Percentiles rank a stretch among this genome's conserved stretches.
These are phyloP conservation scores for Linanthus parryae DNA, from an alignment of 148 eudicot species.

Conservation along the genomic window DNA sequence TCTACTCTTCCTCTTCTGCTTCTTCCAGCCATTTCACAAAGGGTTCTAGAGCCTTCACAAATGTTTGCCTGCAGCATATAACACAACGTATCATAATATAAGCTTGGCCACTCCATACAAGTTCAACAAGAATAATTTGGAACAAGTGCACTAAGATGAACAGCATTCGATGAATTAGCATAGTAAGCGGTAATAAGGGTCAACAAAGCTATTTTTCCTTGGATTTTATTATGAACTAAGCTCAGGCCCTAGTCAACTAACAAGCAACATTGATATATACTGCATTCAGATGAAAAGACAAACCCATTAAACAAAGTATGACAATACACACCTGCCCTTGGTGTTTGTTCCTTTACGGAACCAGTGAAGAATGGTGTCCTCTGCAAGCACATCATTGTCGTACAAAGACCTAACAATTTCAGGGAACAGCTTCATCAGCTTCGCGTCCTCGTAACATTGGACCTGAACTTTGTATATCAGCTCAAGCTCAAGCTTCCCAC, in stretches of 20 bases:
- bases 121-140: no score
- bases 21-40: slow-evolving; percentile 93
- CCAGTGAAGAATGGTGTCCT: slow-evolving; percentile 91
- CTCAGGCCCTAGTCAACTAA: no score
- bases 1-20: slow-evolving; percentile 91
- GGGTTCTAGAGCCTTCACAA: slow-evolving; percentile 79
- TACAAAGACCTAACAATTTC: slow-evolving; percentile 85
- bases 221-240: no score
- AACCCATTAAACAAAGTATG: no score
- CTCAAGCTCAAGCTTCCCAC: slow-evolving; percentile 82
- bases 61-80: slow-evolving; percentile 77
- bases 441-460: slow-evolving; percentile 90
- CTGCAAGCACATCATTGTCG: slow-evolving; percentile 90
- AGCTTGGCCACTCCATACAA: no score
- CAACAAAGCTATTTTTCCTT: no score
- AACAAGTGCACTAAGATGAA: no score
- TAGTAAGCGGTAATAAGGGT: no score
- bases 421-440: slow-evolving; percentile 88
- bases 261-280: no score
- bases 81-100: no score
- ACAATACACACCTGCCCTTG: slow-evolving; percentile 67
- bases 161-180: no score
- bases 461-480: slow-evolving; percentile 88
- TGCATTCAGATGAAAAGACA: no score
- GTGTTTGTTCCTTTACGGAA: slow-evolving; percentile 83